A percentile compares a stretch with the other conserved stretches of the same genome.
Conservation (phyloP, 2,329 filamentous ascomycete species). For the Pyricularia grisea region DNA sequence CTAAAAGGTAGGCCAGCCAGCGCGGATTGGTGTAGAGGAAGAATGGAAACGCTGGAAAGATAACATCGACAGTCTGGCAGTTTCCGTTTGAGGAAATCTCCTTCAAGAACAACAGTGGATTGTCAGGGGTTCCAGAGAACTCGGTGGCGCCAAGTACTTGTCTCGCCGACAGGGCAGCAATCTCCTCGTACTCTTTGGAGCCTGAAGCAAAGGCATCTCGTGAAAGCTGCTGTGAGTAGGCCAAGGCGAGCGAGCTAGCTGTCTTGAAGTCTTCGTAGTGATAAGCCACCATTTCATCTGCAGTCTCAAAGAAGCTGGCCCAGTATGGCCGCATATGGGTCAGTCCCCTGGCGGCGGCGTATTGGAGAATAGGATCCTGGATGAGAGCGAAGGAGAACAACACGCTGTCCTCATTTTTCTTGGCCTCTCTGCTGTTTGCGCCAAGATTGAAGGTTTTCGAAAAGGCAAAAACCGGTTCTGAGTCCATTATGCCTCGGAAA, state of each 20-base stretch:
- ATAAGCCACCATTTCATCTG: conserved; percentile 55
- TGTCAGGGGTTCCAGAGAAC: conserved; percentile 61
- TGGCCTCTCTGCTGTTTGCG: conserved; percentile 10
- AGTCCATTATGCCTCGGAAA: conserved; percentile 63
- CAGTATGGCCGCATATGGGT: conserved; percentile 72
- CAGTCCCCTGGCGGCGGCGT: conserved; percentile 63
- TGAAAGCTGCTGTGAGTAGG: conserved; percentile 63
- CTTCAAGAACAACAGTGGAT: conserved; percentile 68
- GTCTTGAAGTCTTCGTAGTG: conserved; percentile 65
- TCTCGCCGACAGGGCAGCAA: conserved; percentile 67
- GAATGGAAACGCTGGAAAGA: conserved; percentile 76
- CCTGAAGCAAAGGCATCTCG: conserved; percentile 65
- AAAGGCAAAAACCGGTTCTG: conserved; percentile 76
- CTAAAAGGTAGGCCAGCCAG: conserved; percentile 68
- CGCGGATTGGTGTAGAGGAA: conserved; percentile 75
- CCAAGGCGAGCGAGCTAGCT: conserved; percentile 51
- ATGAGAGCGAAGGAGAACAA: conserved; percentile 69
- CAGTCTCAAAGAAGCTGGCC: conserved; percentile 60
- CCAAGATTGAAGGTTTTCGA: conserved; percentile 49
- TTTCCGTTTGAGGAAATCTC: conserved; percentile 81
- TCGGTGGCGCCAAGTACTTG: conserved; percentile 71
- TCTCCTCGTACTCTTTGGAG: conserved; percentile 65
- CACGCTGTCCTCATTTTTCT: conserved; percentile 40
- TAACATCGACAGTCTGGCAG: conserved; percentile 75
- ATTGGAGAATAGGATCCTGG: conserved; percentile 71